These are phyloP conservation scores for Cyberlindnera suaveolens DNA, from an alignment of 805 yeast genomes.

Conservation along the genomic window DNA sequence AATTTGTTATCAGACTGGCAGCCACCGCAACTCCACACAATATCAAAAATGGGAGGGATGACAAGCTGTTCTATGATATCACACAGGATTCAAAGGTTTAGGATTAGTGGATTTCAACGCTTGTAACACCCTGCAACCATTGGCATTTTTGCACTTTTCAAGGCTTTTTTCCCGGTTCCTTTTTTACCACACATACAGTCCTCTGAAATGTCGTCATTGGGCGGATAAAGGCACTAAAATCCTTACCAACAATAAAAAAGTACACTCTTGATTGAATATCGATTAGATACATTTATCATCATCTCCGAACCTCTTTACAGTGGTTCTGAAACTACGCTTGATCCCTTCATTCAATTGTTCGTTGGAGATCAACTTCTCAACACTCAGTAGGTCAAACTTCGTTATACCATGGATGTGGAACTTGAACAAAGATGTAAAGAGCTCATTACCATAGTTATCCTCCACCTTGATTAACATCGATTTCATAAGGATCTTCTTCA, in stretches of 20 bases:
- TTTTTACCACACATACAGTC: too few relatives aligned
- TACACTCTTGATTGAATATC: not conserved
- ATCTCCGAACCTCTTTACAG: constrained; percentile 2
- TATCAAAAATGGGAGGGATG: too few relatives aligned
- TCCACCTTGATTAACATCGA: constrained; percentile 26
- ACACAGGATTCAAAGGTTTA: too few relatives aligned
- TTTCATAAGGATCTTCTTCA: constrained; percentile 28
- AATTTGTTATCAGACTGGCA: too few relatives aligned
- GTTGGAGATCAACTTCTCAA: constrained; percentile 11
- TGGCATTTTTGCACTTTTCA: too few relatives aligned
- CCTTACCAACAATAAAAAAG: not conserved
- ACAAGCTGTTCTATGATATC: too few relatives aligned
- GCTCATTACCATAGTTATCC: constrained; percentile 31
- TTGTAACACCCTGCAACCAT: too few relatives aligned
- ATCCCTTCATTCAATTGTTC: constrained; percentile 11
- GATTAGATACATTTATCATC: not conserved
- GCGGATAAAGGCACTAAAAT: not conserved
- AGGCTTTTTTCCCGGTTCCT: too few relatives aligned
- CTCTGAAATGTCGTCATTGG: too few relatives aligned
- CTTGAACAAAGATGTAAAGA: constrained; percentile 31
- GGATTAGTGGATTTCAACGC: too few relatives aligned
- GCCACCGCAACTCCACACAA: too few relatives aligned
- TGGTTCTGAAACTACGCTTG: constrained; percentile 8
- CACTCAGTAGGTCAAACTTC: constrained; percentile 24
- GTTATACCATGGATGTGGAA: constrained; percentile 38